Evolutionary conservation across 495 filamentous ascomycete species (phyloP), one percentile per base, ranked within the genome.

Genomic region (Xylaria intraflava): DNA sequence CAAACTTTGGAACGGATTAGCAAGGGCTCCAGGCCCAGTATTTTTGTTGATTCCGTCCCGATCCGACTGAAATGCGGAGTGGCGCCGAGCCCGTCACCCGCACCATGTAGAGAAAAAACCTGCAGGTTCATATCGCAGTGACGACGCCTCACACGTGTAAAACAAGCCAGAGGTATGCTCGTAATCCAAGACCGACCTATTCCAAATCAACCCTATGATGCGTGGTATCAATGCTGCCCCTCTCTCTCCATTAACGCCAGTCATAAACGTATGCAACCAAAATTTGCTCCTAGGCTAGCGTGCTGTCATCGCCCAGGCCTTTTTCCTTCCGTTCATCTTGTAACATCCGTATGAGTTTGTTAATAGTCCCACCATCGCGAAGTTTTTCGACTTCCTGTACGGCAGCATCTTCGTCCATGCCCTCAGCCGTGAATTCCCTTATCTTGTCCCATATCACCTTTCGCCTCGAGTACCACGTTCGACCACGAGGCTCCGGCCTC

Each of bases 381-480:
- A 68, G 43, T 20, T 57, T 59, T 50, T 68, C 65, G 3, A 68
- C 62, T 36, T 68, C 65, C 33, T 35, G 55, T 20, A 68, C 62
- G 14, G 65, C 61, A 2, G 59, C 59, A 5, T 66, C 58, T 50
- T 68, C 65, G 16, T 59, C 64, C 46, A 68, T 51, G 9, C 65
- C 65, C 46, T 68, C 65, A 11, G 46, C 43, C 46, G 66, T 65
- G 19, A 53, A 60, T 26, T 68, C 65, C 35, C 62, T 65, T 9
- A 68, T 62, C 48, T 68, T 68, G 19, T 68, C 65, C 65, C 65
- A 68, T 20, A 68, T 66, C 38, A 68, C 64, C 53, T 68, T 68
- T 36, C 65, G 56, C 23, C 65, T 62, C 10, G 63, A 66, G 41
- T 68, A 68, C 65, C 65, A 68, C 19, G 65, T 68, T 41, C 65